Evolutionary conservation across 768 basidiomycete species (phyloP), one percentile per base, ranked within the genome.

Genomic region (Leccinum pellstonianum): DNA sequence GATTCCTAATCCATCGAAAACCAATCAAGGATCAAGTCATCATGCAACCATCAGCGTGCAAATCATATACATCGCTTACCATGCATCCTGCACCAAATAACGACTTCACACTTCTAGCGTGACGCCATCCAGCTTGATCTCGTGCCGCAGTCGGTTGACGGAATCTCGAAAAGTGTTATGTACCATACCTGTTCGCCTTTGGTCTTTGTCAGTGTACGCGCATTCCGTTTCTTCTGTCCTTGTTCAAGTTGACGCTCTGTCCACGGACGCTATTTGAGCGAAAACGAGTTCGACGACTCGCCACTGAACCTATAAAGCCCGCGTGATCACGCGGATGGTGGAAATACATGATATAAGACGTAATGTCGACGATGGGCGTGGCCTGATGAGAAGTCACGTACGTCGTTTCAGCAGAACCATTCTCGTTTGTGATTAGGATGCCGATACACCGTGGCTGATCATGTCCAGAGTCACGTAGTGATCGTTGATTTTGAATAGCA

Each of bases 351-450:
- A 10, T 31, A 10, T 31, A 76, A 66, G 77, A 79, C 4, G 74
- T 72, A 65, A 79, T 77, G 23, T 71, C 73, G 56, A 78, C 77
- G 56, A 78, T 74, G 25, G 74, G 76, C 12, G 70, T 71, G 48
- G 73, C 63, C 76, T 77, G 29, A 19, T 48, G 14, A 9, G 29
- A 46, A 21, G 6, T 38, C 37, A 23, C 9, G 19, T 8, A 14
- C n/a, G 17, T 9, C 11, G 17, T 7, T 7, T 58, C 50, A 62
- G 55, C 29, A 23, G 3, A 33, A 52, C 12, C 3, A 49, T 54
- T 19, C 19, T 49, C 14, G 31, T 19, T 51, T 17, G 41, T 41
- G 9, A 41, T n/a, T 41, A 38, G 7, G 23, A n/a, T 47, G 23
- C 7, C 6, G 43, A 55, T 3, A 21, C 0, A 23, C 3, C 23